Evolutionary conservation across 2,329 filamentous ascomycete species (phyloP).

Genomic region (Cryphonectria naterciae): DNA sequence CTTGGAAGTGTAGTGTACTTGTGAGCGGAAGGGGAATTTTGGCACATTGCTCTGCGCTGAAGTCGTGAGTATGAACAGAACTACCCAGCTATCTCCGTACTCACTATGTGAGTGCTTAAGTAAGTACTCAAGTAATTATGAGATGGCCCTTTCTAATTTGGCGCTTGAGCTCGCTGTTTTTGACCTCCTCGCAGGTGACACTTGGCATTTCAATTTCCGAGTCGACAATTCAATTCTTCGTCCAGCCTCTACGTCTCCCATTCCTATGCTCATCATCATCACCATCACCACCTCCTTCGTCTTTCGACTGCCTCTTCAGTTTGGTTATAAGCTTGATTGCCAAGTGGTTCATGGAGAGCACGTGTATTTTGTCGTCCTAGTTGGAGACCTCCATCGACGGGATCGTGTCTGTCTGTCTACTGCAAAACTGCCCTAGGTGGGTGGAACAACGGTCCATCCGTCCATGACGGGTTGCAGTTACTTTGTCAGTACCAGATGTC

Average conservation of each 20-base stretch:
- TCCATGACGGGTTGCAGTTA: no score
- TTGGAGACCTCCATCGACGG: background rate
- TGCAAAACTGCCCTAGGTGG: no score
- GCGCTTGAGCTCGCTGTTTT: background rate
- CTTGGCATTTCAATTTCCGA: background rate
- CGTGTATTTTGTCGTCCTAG: background rate
- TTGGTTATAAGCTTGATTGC: background rate
- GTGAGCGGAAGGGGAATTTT: background rate
- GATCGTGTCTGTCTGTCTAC: slow-evolving; percentile 5
- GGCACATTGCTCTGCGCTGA: background rate
- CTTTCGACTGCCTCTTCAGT: background rate
- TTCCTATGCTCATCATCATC: background rate
- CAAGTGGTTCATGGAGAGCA: background rate
- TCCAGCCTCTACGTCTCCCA: background rate
- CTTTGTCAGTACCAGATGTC: no score
- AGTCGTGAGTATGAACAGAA: background rate
- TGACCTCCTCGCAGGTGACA: background rate
- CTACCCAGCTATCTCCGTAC: background rate
- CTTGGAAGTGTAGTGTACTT: no score
- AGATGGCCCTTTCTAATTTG: background rate
- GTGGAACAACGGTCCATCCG: no score
- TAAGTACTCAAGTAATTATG: no score
- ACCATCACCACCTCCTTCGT: background rate
- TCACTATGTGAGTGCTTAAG: background rate
- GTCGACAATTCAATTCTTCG: background rate